These are phyloP conservation scores for Clarireedia sp. DNA, from an alignment of 2,329 filamentous ascomycete genomes.

Conservation along the genomic window DNA sequence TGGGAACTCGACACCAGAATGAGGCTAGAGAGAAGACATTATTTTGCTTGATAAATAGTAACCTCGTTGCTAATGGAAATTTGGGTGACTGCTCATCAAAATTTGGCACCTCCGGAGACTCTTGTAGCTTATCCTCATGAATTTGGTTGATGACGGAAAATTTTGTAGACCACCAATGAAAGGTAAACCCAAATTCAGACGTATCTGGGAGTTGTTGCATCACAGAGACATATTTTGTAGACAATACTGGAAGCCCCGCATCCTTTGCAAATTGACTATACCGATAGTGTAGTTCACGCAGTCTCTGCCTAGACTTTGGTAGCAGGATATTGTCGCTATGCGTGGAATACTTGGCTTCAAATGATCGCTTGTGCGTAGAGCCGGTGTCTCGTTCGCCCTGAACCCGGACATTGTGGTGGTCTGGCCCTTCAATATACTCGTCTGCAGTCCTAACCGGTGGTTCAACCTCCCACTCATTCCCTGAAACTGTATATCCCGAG, in stretches of 20 bases:
- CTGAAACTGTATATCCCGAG: no score
- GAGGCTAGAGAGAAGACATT: background rate
- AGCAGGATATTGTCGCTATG: no score
- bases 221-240: slow-evolving; percentile 1
- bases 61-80: background rate
- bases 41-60: slow-evolving; percentile 8
- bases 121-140: slow-evolving; percentile 2
- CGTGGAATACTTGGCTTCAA: no score
- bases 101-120: background rate
- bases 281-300: background rate
- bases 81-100: background rate
- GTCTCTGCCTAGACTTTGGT: no score
- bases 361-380: no score
- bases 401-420: no score
- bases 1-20: slow-evolving; percentile 6
- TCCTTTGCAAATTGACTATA: slow-evolving; percentile 1
- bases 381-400: no score
- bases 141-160: slow-evolving; percentile 3
- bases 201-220: background rate
- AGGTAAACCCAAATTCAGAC: background rate
- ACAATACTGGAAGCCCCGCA: background rate
- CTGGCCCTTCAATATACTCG: no score
- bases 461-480: no score
- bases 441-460: no score
- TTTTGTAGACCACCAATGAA: background rate